A percentile compares a stretch with the other conserved stretches of the same genome.
Conservation (phyloP, 164 flowering plant species). For the Warburgia ugandensis region DNA sequence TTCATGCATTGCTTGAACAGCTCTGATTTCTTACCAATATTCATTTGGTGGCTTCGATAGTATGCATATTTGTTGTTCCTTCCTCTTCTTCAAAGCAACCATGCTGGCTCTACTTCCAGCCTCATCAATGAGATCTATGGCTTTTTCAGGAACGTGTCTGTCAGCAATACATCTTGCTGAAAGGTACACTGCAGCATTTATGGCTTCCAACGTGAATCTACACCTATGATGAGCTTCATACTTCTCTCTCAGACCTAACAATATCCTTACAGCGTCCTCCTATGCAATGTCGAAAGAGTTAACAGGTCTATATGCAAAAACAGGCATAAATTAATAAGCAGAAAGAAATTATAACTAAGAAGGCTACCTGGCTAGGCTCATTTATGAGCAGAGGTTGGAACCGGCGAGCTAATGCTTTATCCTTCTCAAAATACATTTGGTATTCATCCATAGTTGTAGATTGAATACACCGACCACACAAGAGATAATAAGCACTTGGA, state of each 20-base stretch:
- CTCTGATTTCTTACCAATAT: slow-evolving; percentile 81
- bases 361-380: slow-evolving; percentile 72
- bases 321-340: neutral
- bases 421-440: slow-evolving; percentile 68
- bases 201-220: slow-evolving; percentile 59
- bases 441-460: slow-evolving; percentile 71
- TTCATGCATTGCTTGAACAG: slow-evolving; percentile 76
- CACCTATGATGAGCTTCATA: slow-evolving; percentile 78
- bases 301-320: neutral
- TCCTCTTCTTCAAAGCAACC: slow-evolving; percentile 51
- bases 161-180: slow-evolving; percentile 78
- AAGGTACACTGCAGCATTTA: slow-evolving; percentile 75
- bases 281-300: slow-evolving; percentile 14
- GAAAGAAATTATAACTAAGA: neutral
- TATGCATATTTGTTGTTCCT: slow-evolving; percentile 40
- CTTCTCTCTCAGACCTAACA: slow-evolving; percentile 70
- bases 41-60: slow-evolving; percentile 66
- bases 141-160: slow-evolving; percentile 87
- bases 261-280: slow-evolving; percentile 75
- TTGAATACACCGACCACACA: slow-evolving; percentile 62
- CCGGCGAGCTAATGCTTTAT: slow-evolving; percentile 74
- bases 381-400: slow-evolving; percentile 72
- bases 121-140: slow-evolving; percentile 92
- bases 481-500: neutral
- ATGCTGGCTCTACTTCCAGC: slow-evolving; percentile 87